phyloP scores from a whole-genome alignment of 495 filamentous ascomycete species.

The Penicillium roqueforti region DNA sequence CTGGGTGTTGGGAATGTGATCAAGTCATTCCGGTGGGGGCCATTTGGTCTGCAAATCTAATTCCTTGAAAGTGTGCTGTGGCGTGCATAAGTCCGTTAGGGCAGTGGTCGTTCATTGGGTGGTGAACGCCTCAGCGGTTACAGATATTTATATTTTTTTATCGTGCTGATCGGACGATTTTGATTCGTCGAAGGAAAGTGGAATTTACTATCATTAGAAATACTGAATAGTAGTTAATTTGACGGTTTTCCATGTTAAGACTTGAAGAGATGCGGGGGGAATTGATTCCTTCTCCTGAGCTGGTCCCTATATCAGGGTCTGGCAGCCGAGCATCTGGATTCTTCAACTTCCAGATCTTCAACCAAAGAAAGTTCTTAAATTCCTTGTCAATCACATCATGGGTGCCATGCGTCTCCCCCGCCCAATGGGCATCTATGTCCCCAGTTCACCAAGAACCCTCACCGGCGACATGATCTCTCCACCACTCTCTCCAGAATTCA shows the following conservation, averaged over 20 bases:
- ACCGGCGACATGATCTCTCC: conserved; percentile 44
- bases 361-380: neutral
- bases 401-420: conserved; percentile 43
- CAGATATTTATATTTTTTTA: conserved; percentile 15
- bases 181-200: conserved; percentile 12
- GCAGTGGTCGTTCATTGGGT: conserved; percentile 16
- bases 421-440: conserved; percentile 40
- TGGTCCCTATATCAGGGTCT: conserved; percentile 17
- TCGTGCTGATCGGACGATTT: conserved; percentile 3
- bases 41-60: neutral
- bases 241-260: conserved; percentile 13
- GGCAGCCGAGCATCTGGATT: neutral
- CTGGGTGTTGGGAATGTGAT: conserved; percentile 13
- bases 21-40: conserved; percentile 3
- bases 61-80: conserved; percentile 11
- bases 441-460: conserved; percentile 34
- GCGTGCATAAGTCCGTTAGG: conserved; percentile 20
- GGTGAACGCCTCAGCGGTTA: conserved; percentile 36
- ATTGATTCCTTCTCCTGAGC: conserved; percentile 7
- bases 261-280: conserved; percentile 21
- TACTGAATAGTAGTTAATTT: conserved; percentile 19
- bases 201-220: conserved; percentile 27
- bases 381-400: conserved; percentile 27
- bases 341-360: conserved; percentile 1
- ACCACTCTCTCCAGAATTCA: conserved; percentile 42